Conservation (phyloP, 305 asterid species). For the Rubia peregrina region DNA sequence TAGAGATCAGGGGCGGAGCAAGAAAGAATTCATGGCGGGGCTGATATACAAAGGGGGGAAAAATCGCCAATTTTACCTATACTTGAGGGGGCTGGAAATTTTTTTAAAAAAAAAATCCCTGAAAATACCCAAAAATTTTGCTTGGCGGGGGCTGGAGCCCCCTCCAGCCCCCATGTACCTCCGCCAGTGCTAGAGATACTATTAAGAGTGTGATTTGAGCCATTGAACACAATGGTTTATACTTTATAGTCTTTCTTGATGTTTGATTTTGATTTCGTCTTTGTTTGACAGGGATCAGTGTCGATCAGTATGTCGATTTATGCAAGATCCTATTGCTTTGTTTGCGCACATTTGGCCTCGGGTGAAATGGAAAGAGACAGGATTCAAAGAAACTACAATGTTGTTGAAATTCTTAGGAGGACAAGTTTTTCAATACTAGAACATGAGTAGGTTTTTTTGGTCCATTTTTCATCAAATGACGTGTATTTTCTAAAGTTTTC, state of each 20-base stretch:
- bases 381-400: neutral
- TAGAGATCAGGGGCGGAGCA: no score
- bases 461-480: neutral
- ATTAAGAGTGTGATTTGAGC: no score
- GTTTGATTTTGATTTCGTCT: neutral
- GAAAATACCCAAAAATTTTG: no score
- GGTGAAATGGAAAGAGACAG: conserved; percentile 1
- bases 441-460: neutral
- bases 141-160: no score
- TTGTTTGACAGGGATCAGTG: conserved; percentile 1
- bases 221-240: no score
- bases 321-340: conserved; percentile 8
- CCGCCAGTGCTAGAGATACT: no score
- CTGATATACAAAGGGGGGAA: no score
- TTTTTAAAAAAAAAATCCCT: no score
- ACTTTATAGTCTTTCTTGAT: neutral
- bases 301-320: conserved; percentile 6
- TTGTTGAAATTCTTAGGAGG: conserved; percentile 2
- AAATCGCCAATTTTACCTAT: no score
- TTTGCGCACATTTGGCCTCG: conserved; percentile 9
- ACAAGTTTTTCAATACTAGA: neutral
- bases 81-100: no score
- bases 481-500: neutral
- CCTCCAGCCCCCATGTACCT: no score
- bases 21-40: no score